A percentile compares a stretch with the other conserved stretches of the same genome.
These are phyloP conservation scores for Kandelia obovata DNA, from an alignment of 345 rosid genomes.

Conservation along the genomic window DNA sequence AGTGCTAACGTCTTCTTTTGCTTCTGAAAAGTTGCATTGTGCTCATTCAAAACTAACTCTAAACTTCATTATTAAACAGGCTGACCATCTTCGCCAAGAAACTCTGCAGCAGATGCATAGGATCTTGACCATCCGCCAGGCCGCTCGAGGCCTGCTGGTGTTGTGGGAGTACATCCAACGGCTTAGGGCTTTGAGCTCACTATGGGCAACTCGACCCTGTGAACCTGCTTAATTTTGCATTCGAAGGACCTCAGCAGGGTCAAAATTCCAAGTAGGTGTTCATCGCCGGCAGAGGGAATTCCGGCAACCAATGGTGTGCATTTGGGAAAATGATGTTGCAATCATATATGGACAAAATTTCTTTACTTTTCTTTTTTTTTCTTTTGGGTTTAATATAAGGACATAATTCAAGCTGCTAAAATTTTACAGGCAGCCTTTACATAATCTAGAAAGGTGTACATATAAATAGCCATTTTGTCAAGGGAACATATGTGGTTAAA, in stretches of 20 bases:
- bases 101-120: slow-evolving; percentile 76
- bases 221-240: slow-evolving; percentile 44
- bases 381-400: not conserved
- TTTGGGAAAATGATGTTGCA: slow-evolving; percentile 14
- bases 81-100: slow-evolving; percentile 84
- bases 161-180: slow-evolving; percentile 82
- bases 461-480: slow-evolving; percentile 21
- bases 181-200: slow-evolving; percentile 59
- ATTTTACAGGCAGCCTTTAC: slow-evolving; percentile 40
- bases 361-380: no score
- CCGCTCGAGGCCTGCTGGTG: slow-evolving; percentile 78
- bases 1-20: not conserved
- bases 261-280: not conserved
- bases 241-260: not conserved
- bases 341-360: slow-evolving; percentile 14
- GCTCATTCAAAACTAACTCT: not conserved
- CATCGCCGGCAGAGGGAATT: slow-evolving; percentile 2
- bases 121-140: slow-evolving; percentile 67
- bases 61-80: slow-evolving; percentile 39
- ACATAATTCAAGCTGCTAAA: slow-evolving; percentile 33
- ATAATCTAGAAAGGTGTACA: slow-evolving; percentile 28
- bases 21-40: not conserved
- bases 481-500: slow-evolving; percentile 14
- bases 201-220: slow-evolving; percentile 54
- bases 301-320: slow-evolving; percentile 18